Evolutionary conservation across 441 rosid species (phyloP), one percentile per base, ranked within the genome.

Genomic region (Lagerstroemia fauriei): DNA sequence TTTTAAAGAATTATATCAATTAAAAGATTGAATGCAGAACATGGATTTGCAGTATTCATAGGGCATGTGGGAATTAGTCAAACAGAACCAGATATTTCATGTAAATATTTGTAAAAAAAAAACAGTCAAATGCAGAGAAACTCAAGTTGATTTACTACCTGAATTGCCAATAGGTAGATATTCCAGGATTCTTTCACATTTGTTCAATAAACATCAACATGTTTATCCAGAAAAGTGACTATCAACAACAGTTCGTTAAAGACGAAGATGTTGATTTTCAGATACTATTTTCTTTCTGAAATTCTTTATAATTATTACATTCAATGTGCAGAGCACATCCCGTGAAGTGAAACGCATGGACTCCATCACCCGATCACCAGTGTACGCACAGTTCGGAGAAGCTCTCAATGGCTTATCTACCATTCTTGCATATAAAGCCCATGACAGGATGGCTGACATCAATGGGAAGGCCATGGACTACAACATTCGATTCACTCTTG

Each of bases 331-430:
- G 99, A 94, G 92, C 89, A 95, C 98, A 22, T 91, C 97, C 6
- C 98, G 98, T 76, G 99, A 95, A 89, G 92, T 94, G 76, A 97
- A 95, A 87, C 97, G 99, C 65, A 77, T 96, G 88, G 98, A 93
- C 85, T 95, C 99, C 50, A 82, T 92, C 74, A 87, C 92, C 61
- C 89, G 98, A 91, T 95, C 99, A 17, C 99, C 99, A 1, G 96
- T 95, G 75, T 94, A 95, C 89, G 98, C 99, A 50, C 99, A 95
- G 83, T 94, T 94, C 76, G 94, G 99, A 38, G 99, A 95, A 88
- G 98, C 99, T 24, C 83, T 95, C 85, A 95, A 94, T 87, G 99
- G 99, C 56, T 78, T 94, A 76, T 85, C 97, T 24, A 89, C 89
- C 70, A 95, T 95, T 78, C 98, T 97, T 79, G 99, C 99, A 82